Base-by-base conservation (phyloP, 1,284 basidiomycete species). In the Kwoniella shivajii region DNA sequence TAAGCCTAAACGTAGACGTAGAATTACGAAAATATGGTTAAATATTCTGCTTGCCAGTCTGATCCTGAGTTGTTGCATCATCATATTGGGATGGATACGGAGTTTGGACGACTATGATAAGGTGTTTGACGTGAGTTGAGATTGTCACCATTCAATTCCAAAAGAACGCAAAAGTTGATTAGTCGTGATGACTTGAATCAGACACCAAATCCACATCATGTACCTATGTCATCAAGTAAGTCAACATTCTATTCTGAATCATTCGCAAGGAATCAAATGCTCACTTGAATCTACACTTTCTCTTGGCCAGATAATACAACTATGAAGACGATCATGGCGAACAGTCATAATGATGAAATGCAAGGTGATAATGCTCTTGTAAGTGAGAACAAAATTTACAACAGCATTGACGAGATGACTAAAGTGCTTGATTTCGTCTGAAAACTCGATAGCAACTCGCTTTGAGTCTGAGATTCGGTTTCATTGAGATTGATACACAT, bases 311-410 rank as follows among this genome's bases (percentile, higher is more conserved):
- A 39, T 39, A 39, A 16, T 39, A 18, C 37, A 6, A 20, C 37
- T 7, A 7, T 47, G 27, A 46, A 27, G 29, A 54, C 39, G 43
- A 50, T 57, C 13, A 51, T 47, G 55, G 66, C 61, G 3, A 55
- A 54, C 31, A 70, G 68, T 48, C 69, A 72, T 47, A 72, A 72
- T 49, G 69, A 72, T 48, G 69, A 72, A 50, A 67, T 69, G 68
- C 68, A 69, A 22, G 64, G 67, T 5, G 24, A 24, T 2, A 33
- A 63, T 34, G 63, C 68, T 22, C 50, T 69, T n/a, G 69, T 72
- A 30, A 57, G 68, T 63, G 2, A 24, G 13, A 22, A 31, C 14
- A 29, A 14, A 13, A 30, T 37, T 10, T 33, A 9, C 20, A 14
- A 22, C 24, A 33, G 9, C 22, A 33, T 36, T 30, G 1, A 3